Conservation (phyloP, 169 alveolate genomes). For the Cryptosporidium bovis region DNA sequence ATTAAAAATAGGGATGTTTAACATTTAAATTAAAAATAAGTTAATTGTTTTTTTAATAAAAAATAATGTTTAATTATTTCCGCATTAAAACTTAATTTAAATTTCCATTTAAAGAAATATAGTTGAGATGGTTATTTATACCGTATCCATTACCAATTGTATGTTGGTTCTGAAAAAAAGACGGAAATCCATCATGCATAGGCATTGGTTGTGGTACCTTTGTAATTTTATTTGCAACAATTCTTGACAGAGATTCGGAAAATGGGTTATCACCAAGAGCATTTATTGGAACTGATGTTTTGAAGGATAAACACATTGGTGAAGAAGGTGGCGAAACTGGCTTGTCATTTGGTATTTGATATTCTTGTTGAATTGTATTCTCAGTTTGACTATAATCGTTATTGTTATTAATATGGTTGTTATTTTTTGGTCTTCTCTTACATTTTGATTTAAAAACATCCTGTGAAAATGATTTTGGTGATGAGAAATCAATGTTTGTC, state of each 20-base stretch:
- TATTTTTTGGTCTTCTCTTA: slow-evolving; percentile 8
- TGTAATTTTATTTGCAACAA: slow-evolving; percentile 48
- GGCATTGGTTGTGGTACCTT: slow-evolving; percentile 6
- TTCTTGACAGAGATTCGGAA: slow-evolving; percentile 54
- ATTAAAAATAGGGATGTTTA: too few relatives aligned
- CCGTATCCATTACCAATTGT: too few relatives aligned
- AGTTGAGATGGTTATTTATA: too few relatives aligned
- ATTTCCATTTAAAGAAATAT: too few relatives aligned
- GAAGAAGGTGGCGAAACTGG: slow-evolving; percentile 66
- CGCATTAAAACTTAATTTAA: too few relatives aligned
- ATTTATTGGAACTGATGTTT: slow-evolving; percentile 63
- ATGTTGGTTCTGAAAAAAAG: too few relatives aligned
- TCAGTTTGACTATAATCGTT: not conserved
- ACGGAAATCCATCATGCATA: too few relatives aligned
- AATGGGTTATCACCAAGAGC: slow-evolving; percentile 60
- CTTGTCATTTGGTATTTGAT: not conserved
- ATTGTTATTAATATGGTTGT: not conserved
- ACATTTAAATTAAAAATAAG: too few relatives aligned
- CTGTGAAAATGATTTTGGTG: slow-evolving; percentile 45
- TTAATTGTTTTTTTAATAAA: too few relatives aligned
- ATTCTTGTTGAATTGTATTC: not conserved
- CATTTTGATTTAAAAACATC: slow-evolving; percentile 56
- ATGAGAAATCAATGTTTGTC: slow-evolving; percentile 47
- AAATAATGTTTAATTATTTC: too few relatives aligned
- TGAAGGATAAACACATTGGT: slow-evolving; percentile 55